Conservation (phyloP, 495 filamentous ascomycete species). For the Tuber umbilicatum region DNA sequence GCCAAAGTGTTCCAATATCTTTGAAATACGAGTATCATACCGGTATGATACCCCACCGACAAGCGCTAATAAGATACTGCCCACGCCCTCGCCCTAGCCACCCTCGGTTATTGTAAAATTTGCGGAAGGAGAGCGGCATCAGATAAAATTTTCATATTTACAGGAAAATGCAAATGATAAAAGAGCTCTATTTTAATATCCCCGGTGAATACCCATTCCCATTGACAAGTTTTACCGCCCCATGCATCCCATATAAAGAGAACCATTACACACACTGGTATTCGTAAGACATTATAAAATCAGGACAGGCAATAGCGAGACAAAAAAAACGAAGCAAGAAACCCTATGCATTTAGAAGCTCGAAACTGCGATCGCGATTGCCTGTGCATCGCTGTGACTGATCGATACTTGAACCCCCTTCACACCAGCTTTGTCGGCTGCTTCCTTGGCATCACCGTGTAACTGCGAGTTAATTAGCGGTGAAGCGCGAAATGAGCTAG, state of each 20-base stretch:
- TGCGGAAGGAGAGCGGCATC: not conserved
- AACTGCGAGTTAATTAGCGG: constrained; percentile 57
- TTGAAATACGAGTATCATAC: too few species aligned
- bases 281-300: not conserved
- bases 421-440: constrained; percentile 74
- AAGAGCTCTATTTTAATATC: not conserved
- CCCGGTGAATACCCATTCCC: not conserved
- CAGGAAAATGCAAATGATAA: not conserved
- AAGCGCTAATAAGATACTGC: not conserved
- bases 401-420: constrained; percentile 87
- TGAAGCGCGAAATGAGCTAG: not conserved
- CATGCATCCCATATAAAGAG: constrained; percentile 2
- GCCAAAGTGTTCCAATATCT: too few species aligned
- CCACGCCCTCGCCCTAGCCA: not conserved
- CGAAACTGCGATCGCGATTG: constrained; percentile 71
- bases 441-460: constrained; percentile 70
- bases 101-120: not conserved
- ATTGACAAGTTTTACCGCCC: constrained; percentile 6
- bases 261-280: not conserved
- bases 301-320: not conserved
- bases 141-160: not conserved
- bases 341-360: constrained; percentile 21
- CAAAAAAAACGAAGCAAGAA: not conserved
- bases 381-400: constrained; percentile 84
- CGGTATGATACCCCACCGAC: too few species aligned